Percentiles rank a stretch among this genome's conserved stretches.
Evolutionary conservation across 768 basidiomycete genomes (phyloP).

Genomic region (Thelephora ganbajun): DNA sequence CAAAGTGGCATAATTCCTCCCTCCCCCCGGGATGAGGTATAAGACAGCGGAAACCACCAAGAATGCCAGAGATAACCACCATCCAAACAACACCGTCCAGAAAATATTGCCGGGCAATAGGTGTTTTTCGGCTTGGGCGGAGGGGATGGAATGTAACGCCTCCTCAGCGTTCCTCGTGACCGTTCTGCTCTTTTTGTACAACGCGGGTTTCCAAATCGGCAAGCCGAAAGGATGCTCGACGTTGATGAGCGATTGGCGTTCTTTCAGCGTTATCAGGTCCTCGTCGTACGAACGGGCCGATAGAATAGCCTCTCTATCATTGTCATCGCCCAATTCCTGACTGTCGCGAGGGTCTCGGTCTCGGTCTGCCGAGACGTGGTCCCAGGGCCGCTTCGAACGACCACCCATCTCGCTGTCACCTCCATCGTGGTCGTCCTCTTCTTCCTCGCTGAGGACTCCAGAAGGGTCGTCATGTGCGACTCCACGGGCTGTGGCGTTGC

Average conservation of each 20-base stretch:
- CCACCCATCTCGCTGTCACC: conserved; percentile 5
- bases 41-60: conserved; percentile 54
- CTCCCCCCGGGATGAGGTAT: conserved; percentile 65
- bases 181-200: conserved; percentile 95
- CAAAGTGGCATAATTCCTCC: conserved; percentile 70
- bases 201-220: conserved; percentile 97
- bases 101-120: conserved; percentile 88
- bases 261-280: conserved; percentile 85
- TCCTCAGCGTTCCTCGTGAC: conserved; percentile 94
- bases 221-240: conserved; percentile 98
- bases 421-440: conserved; percentile 28
- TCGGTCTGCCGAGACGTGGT: conserved; percentile 23
- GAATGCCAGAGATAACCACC: conserved; percentile 78
- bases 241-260: conserved; percentile 96
- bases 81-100: conserved; percentile 83
- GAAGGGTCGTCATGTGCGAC: conserved; percentile 30
- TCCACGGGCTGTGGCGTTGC: conserved; percentile 43
- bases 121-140: conserved; percentile 86
- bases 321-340: conserved; percentile 21
- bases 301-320: conserved; percentile 27
- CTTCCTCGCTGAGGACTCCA: conserved; percentile 33
- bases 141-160: conserved; percentile 84
- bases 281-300: conserved; percentile 34
- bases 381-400: conserved; percentile 9
- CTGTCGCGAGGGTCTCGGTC: conserved; percentile 19